Percentiles rank a stretch among this genome's conserved stretches.
Evolutionary conservation across 306 rosid species (phyloP).

Genomic region (Boehmeria nivea): DNA sequence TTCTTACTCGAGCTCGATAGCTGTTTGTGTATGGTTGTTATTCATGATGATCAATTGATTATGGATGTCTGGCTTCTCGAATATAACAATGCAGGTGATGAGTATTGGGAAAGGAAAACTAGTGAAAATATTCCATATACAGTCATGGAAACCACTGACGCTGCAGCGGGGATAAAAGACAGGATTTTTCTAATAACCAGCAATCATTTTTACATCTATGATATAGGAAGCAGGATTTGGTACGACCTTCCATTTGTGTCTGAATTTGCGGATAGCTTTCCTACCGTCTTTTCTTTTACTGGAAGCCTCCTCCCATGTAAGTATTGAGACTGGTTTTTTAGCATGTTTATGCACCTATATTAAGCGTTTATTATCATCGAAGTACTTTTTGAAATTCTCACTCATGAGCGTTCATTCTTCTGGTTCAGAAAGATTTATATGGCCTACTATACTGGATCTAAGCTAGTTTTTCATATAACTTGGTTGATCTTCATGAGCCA

Average conservation of each 20-base stretch:
- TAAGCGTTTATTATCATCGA: too few species aligned
- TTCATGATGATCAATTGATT: constrained; percentile 5
- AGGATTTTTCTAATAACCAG: constrained; percentile 23
- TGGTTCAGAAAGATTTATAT: background rate
- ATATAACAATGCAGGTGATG: background rate
- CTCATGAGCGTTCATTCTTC: background rate
- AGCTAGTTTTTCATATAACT: too few species aligned
- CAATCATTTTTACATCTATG: constrained; percentile 1
- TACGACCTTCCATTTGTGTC: background rate
- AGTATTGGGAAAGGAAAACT: constrained; percentile 17
- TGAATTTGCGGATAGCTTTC: background rate
- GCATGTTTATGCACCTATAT: too few species aligned
- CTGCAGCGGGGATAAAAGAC: constrained; percentile 12
- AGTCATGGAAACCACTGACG: constrained; percentile 5
- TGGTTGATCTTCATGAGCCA: too few species aligned
- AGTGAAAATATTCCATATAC: constrained; percentile 7
- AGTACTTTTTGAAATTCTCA: too few species aligned
- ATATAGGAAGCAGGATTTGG: constrained; percentile 11
- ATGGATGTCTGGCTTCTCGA: constrained; percentile 15
- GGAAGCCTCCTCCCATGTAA: constrained; percentile 30
- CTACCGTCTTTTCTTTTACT: constrained; percentile 8
- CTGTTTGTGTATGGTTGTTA: constrained; percentile 16
- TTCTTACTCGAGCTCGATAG: constrained; percentile 22
- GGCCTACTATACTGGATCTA: too few species aligned
- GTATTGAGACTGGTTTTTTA: background rate